Base-by-base conservation (phyloP, 2,329 filamentous ascomycete species). In the Penicillium italicum region DNA sequence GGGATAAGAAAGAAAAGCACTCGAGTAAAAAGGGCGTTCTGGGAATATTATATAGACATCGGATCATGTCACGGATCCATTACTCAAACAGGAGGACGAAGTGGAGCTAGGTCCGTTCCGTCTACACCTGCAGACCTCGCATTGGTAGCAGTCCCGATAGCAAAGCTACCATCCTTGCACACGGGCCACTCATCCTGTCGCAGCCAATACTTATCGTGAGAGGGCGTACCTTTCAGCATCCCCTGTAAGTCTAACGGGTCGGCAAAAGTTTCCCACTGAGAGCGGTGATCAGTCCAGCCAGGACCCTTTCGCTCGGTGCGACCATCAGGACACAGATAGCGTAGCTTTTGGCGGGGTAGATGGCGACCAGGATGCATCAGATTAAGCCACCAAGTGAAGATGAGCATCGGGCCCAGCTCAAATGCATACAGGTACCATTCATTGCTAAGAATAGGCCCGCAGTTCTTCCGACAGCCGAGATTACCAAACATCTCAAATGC, bases 401-500 rank as follows among this genome's bases (percentile, higher is more conserved):
- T 47, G 14, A 72, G 58, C 66, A 74, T 73, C 0, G 68, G 69
- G 0, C 69, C 70, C 1, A 68, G 67, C 50, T 75, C 72, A 50
- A 74, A 73, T 12, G 60, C 67, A 53, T 69, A 74, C 8, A 75
- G 55, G 30, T 68, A 74, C 72, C 72, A 75, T 42, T 74, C 72
- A 24, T 74, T 58, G 16, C 57, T 65, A 10, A 67, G 59, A 11
- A 72, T 58, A 2, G 64, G 36, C 6, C 62, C 62, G 52, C 70
- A 74, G 33, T 61, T 53, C 34, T 60, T 51, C 24, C 49, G 47
- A 34, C 66, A 71, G 16, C 54, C 56, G 22, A 64, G 37, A 1
- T 64, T 56, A 8, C 43, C 45, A 31, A 66, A 64, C 45, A 60
- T 59, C 41, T 61, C 64, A 50, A 74, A 72, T 6, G 64, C 59